A percentile compares a stretch with the other conserved stretches of the same genome.
These are phyloP conservation scores for Eimeria necatrix DNA, from an alignment of 169 alveolate species.

Conservation along the genomic window DNA sequence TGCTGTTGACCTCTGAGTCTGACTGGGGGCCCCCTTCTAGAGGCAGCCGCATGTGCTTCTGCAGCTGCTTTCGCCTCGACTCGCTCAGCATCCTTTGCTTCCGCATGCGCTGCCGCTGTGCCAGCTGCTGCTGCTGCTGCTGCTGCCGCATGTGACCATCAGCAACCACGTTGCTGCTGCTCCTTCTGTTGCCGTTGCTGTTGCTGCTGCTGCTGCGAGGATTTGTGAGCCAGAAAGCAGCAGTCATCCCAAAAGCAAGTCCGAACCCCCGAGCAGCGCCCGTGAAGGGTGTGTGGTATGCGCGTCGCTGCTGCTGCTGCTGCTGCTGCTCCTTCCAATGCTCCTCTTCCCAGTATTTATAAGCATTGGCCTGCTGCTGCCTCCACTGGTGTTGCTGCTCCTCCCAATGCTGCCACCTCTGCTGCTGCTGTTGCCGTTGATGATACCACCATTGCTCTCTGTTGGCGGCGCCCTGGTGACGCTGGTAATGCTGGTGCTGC, in stretches of 20 bases:
- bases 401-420: constrained; percentile 25
- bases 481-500: constrained; percentile 12
- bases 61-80: constrained; percentile 45
- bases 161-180: neutral
- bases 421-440: constrained; percentile 13
- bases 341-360: neutral
- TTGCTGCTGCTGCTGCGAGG: neutral
- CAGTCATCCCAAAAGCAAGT: constrained; percentile 18
- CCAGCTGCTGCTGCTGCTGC: constrained; percentile 45
- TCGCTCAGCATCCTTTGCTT: constrained; percentile 22
- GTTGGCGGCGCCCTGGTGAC: constrained; percentile 6
- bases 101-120: constrained; percentile 20
- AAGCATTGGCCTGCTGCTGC: neutral
- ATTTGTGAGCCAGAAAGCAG: constrained; percentile 32
- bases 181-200: constrained; percentile 24
- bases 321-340: constrained; percentile 27
- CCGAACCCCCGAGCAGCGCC: constrained; percentile 19
- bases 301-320: constrained; percentile 58
- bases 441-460: constrained; percentile 51
- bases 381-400: constrained; percentile 32
- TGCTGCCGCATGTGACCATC: neutral
- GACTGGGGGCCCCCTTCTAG: neutral
- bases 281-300: neutral
- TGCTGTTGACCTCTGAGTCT: neutral
- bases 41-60: constrained; percentile 13